Base-by-base conservation (phyloP, 257 asterid species). In the Echites panduratus region DNA sequence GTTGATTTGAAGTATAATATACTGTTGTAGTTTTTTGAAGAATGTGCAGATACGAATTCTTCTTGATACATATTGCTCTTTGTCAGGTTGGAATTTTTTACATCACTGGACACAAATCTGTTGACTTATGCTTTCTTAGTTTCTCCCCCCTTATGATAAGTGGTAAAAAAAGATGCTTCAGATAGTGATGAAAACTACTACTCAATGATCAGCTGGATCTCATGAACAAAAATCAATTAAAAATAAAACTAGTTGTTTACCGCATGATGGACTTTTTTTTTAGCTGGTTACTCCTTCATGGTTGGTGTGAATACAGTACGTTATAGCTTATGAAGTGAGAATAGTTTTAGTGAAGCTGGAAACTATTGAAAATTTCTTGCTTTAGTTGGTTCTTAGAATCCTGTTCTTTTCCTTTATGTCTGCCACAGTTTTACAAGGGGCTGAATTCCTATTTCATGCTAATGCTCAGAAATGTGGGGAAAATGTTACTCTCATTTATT, bases 401-500 rank as follows among this genome's bases (percentile, higher is more conserved):
- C 50, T 50, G 20, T 32, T 27, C 35, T 16, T 38, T 41, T 47
- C 6, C 65, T 44, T 61, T 48, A 45, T 16, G 52, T 48, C 59
- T 59, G 11, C 77, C 26, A 11, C 35, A 66, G 32, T 49, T 63
- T 43, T 32, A 49, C 13, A 58, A 53, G 27, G 49, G 44, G 10
- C 45, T 66, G 8, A 35, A 68, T 68, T 62, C 61, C 50, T 45
- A 61, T 48, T 26, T 47, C 57, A 66, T 13, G 78, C 41, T 54
- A 27, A 72, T 76, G 58, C 64, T 71, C 79, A 88, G 93, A 76
- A 71, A 76, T 75, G 86, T 84, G 38, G 90, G 86, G 69, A 81
- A 74, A 68, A 78, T 77, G 64, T 79, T 88, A 49, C 24, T 79
- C 59, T 79, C 86, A 35, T 44, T 81, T 67, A 26, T 88, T 74